Conservation (phyloP, 2,329 filamentous ascomycete genomes). For the Neoscytalidium dimidiatum region DNA sequence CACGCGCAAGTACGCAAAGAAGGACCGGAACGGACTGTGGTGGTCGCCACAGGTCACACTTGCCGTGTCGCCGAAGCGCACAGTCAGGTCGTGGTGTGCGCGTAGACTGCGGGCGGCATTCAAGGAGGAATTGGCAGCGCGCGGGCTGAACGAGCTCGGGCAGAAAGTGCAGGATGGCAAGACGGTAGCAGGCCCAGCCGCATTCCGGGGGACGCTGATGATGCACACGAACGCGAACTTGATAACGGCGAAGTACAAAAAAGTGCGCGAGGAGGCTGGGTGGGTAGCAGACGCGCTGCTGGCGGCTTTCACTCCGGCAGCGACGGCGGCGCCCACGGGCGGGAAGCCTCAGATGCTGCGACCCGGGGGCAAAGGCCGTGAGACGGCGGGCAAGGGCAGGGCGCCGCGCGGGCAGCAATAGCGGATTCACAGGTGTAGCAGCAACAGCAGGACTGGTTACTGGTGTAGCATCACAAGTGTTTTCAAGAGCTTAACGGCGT, state of each 20-base stretch:
- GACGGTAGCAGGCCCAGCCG: slow-evolving; percentile 15
- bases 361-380: neutral
- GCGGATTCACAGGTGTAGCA: neutral
- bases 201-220: slow-evolving; percentile 16
- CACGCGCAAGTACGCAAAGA: neutral
- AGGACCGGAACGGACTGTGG: slow-evolving; percentile 32
- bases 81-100: slow-evolving; percentile 34
- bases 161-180: slow-evolving; percentile 18
- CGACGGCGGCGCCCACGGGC: too few relatives aligned
- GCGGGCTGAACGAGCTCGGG: slow-evolving; percentile 30
- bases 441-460: neutral
- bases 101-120: slow-evolving; percentile 35
- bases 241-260: slow-evolving; percentile 31
- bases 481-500: neutral
- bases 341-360: neutral
- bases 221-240: slow-evolving; percentile 29
- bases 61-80: slow-evolving; percentile 32
- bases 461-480: neutral
- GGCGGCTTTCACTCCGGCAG: neutral
- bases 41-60: slow-evolving; percentile 31
- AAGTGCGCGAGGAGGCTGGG: slow-evolving; percentile 28
- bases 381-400: neutral
- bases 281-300: slow-evolving; percentile 26
- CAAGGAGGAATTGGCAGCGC: slow-evolving; percentile 32
- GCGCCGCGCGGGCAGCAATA: neutral